Evolutionary conservation across 208 protist genomes (phyloP), one percentile per base, ranked within the genome.

Genomic region (Trypanosoma boissoni): DNA sequence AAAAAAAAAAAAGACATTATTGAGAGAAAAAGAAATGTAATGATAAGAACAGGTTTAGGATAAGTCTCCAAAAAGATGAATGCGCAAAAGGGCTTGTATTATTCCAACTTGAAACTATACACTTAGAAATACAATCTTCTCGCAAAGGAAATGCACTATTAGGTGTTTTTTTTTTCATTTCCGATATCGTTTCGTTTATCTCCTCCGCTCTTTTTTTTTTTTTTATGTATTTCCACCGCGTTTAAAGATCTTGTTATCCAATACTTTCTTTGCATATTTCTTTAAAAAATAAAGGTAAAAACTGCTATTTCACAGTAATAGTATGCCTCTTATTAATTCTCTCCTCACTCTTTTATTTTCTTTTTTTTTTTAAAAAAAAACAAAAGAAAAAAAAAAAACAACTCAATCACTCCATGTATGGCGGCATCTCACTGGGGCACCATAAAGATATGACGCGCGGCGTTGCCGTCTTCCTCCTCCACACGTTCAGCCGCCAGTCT

Each of bases 401-500:
- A 7, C 27, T 53, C 6, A 12, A 39, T 26, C 27, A 7, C 41
- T 55, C 23, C 50, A 44, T 10, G 43, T 18, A 58, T 32, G 28
- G 45, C 45, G 20, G 18, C n/a, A 9, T 34, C 42, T 34, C 41
- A 74, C 5, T 36, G 39, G 7, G 58, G 53, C 2, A 77, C 29
- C 37, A 72, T 55, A 44, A 77, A 77, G 20, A 77, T 68, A 14
- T 57, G 64, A 24, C 71, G 63, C 0, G 48, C 48, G 6, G 69
- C 64, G 21, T 67, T 63, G 18, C 66, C 74, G 12, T 81, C 57
- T 24, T 83, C 68, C 53, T 94, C 87, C 49, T 91, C 81, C 46
- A 91, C 64, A 7, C 87, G 78, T 65, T 83, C 54, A 1, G 84
- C 83, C 3, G 85, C 82, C 63, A 93, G 81, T 27, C 74, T 68